Percentiles rank a stretch among this genome's conserved stretches.
These are phyloP conservation scores for Prunus mira DNA, from an alignment of 306 rosid genomes.

Conservation along the genomic window DNA sequence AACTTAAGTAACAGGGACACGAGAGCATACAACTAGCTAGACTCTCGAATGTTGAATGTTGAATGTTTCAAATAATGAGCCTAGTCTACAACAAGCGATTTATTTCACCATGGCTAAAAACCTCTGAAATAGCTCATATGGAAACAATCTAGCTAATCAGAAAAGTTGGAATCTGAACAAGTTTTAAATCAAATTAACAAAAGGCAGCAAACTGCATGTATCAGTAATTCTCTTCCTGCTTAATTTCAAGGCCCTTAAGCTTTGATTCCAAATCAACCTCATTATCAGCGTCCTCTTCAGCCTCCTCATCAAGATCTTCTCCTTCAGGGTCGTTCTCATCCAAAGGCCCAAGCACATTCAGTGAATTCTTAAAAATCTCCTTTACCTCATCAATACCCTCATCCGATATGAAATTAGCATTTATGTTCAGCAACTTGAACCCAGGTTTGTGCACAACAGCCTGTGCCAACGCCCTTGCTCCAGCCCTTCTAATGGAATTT, in stretches of 20 bases:
- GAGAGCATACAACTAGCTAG: constrained; percentile 24
- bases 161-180: background rate
- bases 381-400: constrained; percentile 73
- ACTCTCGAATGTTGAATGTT: constrained; percentile 1
- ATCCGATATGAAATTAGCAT: constrained; percentile 69
- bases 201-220: constrained; percentile 15
- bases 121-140: background rate
- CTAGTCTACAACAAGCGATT: constrained; percentile 33
- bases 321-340: constrained; percentile 92
- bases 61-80: constrained; percentile 3
- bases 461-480: constrained; percentile 78
- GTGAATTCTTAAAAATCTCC: constrained; percentile 52
- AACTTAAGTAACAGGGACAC: constrained; percentile 6
- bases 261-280: constrained; percentile 63
- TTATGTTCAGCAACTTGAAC: constrained; percentile 65
- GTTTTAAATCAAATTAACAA: constrained; percentile 24
- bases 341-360: constrained; percentile 61
- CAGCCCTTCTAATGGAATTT: constrained; percentile 63
- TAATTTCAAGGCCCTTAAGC: constrained; percentile 63
- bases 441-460: constrained; percentile 64
- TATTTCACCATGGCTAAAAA: constrained; percentile 21
- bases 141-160: constrained; percentile 19
- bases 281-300: constrained; percentile 48
- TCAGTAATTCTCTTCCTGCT: constrained; percentile 35
- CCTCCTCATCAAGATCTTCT: constrained; percentile 55